Evolutionary conservation across 2,329 filamentous ascomycete genomes (phyloP).

Genomic region (Bipolaris zeicola): DNA sequence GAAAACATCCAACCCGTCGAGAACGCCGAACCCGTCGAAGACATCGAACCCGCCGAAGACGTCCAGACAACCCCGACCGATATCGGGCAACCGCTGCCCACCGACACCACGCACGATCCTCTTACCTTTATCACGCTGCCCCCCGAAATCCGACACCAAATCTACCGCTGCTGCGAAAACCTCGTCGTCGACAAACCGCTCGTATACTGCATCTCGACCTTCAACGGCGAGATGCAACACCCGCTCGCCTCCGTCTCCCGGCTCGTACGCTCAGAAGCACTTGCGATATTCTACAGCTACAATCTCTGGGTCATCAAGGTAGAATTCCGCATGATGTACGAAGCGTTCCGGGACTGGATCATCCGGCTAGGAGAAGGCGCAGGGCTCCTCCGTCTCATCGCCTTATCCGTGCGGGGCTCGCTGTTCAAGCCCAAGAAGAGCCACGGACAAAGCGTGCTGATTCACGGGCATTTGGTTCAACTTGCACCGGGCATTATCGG

Average conservation of each 20-base stretch:
- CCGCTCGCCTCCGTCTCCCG: conserved; percentile 45
- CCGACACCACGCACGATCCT: conserved; percentile 13
- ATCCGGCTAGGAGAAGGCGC: conserved; percentile 42
- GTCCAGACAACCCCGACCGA: background rate
- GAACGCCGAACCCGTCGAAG: background rate
- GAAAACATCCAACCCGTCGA: background rate
- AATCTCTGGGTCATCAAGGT: conserved; percentile 50
- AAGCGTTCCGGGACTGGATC: conserved; percentile 49
- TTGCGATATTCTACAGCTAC: conserved; percentile 49
- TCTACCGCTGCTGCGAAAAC: conserved; percentile 46
- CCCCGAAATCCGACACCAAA: conserved; percentile 45
- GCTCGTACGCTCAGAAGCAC: conserved; percentile 44
- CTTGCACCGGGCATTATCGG: conserved; percentile 19
- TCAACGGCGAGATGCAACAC: conserved; percentile 45
- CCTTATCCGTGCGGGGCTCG: conserved; percentile 40
- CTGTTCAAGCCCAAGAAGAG: conserved; percentile 42
- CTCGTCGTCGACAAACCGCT: conserved; percentile 45
- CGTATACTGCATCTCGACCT: conserved; percentile 50
- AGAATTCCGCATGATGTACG: conserved; percentile 49
- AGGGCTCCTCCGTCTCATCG: conserved; percentile 38
- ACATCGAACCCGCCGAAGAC: too few relatives aligned
- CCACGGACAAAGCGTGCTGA: conserved; percentile 27
- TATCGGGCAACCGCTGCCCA: background rate
- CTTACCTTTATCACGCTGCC: conserved; percentile 44
- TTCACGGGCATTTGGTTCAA: conserved; percentile 31